Percentiles rank a stretch among this genome's conserved stretches.
Conservation (phyloP, 2,329 filamentous ascomycete genomes). For the Orbilia oligospora region DNA sequence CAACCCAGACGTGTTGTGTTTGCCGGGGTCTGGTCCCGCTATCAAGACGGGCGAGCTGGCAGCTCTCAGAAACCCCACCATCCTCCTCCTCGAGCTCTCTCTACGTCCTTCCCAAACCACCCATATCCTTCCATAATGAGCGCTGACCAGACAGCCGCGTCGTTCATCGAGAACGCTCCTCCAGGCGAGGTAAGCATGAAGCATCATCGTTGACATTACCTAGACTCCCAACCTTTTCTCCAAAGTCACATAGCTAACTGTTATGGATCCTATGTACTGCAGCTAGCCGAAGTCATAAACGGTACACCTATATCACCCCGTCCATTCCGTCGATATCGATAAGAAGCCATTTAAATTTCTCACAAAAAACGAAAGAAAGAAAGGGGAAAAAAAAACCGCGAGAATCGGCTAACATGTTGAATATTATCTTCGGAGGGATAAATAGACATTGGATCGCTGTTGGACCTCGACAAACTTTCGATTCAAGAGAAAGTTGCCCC, state of each 20-base stretch:
- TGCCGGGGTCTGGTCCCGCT: constrained; percentile 40
- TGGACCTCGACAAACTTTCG: constrained; percentile 77
- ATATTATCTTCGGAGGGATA: constrained; percentile 14
- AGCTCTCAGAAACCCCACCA: constrained; percentile 47
- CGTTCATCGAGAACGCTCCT: constrained; percentile 93
- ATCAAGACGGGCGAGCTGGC: constrained; percentile 31
- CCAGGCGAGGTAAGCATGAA: constrained; percentile 85
- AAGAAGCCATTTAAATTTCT: constrained; percentile 15
- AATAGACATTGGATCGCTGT: constrained; percentile 89
- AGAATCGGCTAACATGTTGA: neutral
- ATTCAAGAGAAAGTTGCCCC: constrained; percentile 81
- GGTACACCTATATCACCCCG: constrained; percentile 71
- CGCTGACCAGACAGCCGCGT: constrained; percentile 73
- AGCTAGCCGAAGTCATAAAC: constrained; percentile 90
- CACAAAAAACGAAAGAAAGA: neutral
- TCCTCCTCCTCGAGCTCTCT: constrained; percentile 35
- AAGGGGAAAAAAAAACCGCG: neutral
- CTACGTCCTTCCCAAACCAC: constrained; percentile 22
- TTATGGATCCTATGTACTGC: constrained; percentile 26
- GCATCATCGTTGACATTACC: constrained; percentile 41
- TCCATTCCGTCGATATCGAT: constrained; percentile 6
- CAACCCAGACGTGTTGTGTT: constrained; percentile 44
- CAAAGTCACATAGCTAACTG: constrained; percentile 59
- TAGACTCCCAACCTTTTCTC: neutral
- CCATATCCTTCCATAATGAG: constrained; percentile 47